Conservation (phyloP, 2,329 filamentous ascomycete species). For the Xylariomycetidae sp. region DNA sequence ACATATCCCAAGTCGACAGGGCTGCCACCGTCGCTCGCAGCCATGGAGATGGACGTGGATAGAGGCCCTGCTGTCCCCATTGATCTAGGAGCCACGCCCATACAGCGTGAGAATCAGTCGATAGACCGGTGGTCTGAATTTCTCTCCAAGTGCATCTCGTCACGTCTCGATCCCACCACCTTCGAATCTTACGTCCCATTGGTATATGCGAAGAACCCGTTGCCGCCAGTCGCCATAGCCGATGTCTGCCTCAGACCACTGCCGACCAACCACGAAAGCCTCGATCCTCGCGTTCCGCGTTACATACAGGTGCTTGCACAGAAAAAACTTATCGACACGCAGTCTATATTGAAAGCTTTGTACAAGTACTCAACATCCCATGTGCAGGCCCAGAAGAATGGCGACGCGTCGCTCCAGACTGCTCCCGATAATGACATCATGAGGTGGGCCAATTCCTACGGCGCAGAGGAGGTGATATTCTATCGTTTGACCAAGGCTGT, state of each 20-base stretch:
- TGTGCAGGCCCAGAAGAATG: slow-evolving; percentile 21
- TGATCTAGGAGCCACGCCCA: too few species aligned
- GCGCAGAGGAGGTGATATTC: slow-evolving; percentile 82
- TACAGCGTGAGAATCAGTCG: slow-evolving; percentile 17
- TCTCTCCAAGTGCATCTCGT: slow-evolving; percentile 43
- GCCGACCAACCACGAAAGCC: slow-evolving; percentile 39
- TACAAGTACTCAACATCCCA: slow-evolving; percentile 55
- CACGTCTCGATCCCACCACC: slow-evolving; percentile 46
- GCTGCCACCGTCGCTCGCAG: too few species aligned
- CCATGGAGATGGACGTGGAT: too few species aligned
- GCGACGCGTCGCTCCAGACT: slow-evolving; percentile 12
- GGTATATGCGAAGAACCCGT: slow-evolving; percentile 46
- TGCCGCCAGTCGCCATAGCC: slow-evolving; percentile 48
- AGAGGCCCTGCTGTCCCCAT: too few species aligned
- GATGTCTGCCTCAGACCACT: slow-evolving; percentile 56
- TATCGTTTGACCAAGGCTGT: slow-evolving; percentile 90
- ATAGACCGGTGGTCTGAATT: slow-evolving; percentile 46
- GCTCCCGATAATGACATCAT: slow-evolving; percentile 14
- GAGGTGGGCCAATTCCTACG: slow-evolving; percentile 54
- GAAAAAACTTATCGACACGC: slow-evolving; percentile 47
- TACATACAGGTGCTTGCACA: slow-evolving; percentile 54
- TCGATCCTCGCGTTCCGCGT: slow-evolving; percentile 55
- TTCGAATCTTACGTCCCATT: slow-evolving; percentile 50
- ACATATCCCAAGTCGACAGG: too few species aligned
- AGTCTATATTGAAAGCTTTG: slow-evolving; percentile 50